These are phyloP conservation scores for Pseudophaeomoniella oleicola DNA, from an alignment of 2,329 filamentous ascomycete species.

Conservation along the genomic window DNA sequence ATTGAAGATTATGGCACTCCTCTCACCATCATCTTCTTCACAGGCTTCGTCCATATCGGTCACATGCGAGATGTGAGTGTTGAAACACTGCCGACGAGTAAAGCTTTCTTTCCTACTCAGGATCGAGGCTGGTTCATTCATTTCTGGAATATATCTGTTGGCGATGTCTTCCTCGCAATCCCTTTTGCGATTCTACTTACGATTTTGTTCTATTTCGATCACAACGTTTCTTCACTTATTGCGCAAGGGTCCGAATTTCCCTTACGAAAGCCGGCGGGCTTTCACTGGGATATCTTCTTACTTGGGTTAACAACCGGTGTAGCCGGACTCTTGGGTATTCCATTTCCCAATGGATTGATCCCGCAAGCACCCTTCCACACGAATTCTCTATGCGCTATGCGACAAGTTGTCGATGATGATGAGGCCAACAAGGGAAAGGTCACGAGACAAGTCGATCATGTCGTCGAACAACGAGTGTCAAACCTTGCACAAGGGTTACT, in stretches of 20 bases:
- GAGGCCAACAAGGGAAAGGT: slow-evolving; percentile 44
- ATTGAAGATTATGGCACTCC: slow-evolving; percentile 84
- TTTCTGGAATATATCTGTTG: slow-evolving; percentile 63
- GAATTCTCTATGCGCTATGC: slow-evolving; percentile 59
- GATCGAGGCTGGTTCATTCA: slow-evolving; percentile 63
- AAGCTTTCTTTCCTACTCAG: slow-evolving; percentile 63
- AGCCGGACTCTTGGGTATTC: slow-evolving; percentile 60
- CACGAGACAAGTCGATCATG: slow-evolving; percentile 46
- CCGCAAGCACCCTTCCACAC: slow-evolving; percentile 77
- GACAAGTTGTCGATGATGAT: slow-evolving; percentile 36
- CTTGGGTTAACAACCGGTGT: slow-evolving; percentile 64
- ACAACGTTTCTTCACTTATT: slow-evolving; percentile 74
- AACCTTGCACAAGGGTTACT: slow-evolving; percentile 66
- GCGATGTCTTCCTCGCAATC: slow-evolving; percentile 69
- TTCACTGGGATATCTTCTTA: slow-evolving; percentile 62
- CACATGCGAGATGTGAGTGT: slow-evolving; percentile 60
- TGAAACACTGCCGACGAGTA: slow-evolving; percentile 58
- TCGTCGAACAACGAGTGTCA: slow-evolving; percentile 58
- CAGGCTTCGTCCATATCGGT: slow-evolving; percentile 75
- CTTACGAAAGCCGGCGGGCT: slow-evolving; percentile 64
- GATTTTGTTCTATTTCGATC: slow-evolving; percentile 79
- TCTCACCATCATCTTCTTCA: slow-evolving; percentile 72
- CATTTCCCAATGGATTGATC: slow-evolving; percentile 71
- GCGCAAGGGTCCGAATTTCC: slow-evolving; percentile 74
- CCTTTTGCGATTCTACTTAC: slow-evolving; percentile 75